Evolutionary conservation across 1,284 basidiomycete species (phyloP), one percentile per base, ranked within the genome.

Genomic region (Kwoniella shivajii): DNA sequence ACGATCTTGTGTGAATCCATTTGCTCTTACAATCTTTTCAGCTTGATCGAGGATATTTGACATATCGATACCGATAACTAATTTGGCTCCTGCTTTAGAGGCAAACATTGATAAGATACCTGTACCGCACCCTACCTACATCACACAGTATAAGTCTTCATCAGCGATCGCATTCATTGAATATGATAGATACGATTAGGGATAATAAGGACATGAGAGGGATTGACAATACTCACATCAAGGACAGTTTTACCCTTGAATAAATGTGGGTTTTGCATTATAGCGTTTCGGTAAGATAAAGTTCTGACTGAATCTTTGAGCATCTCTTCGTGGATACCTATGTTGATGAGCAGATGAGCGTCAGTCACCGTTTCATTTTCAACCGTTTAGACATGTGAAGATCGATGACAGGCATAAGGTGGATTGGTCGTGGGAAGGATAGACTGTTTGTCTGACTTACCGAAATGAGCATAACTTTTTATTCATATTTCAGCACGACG

Each of bases 11-110:
- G 86, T 86, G 83, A 98, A 96, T 48, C 94, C 94, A 71, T 99
- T 99, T 16, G 91, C 90, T 69, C 93, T 88, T 64, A 98, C 86
- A 68, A 99, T 99, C 81, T 93, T 94, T 81, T 88, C 86, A 6
- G 96, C 96, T 82, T 99, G 94, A 81, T 98, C 95, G 75, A 98
- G 90, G 80, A 99, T 99, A 81, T 99, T 98, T 64, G 92, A 97
- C 96, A 99, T 99, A 81, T 99, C 96, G 77, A 99, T 95, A 59
- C 92, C 94, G 66, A 95, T 92, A 68, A 99, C 96, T 68, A 91
- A 92, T 73, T 89, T 88, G 46, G 96, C 96, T 41, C 96, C 96
- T 29, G 96, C 96, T 79, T 91, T 94, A 53, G 95, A 93, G 48
- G 96, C 96, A 72, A 99, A 99, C 94, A 99, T 97, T 71, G 90